Evolutionary conservation across 495 filamentous ascomycete species (phyloP).

Genomic region (Penicillium robsamsonii): DNA sequence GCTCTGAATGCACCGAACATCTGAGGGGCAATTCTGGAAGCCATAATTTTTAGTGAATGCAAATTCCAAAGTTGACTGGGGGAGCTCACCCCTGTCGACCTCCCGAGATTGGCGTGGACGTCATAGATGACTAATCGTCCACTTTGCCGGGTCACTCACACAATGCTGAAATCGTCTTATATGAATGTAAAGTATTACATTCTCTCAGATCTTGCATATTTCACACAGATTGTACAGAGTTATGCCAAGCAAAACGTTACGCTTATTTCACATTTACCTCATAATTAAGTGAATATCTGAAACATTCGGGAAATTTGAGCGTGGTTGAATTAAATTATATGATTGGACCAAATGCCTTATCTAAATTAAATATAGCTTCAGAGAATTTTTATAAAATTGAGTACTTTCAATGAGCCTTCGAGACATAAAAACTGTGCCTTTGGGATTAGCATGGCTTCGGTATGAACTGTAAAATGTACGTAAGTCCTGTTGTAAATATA

Average conservation of each 20-base stretch:
- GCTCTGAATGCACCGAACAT: constrained; percentile 30
- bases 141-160: background rate
- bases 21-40: constrained; percentile 22
- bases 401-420: background rate
- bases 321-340: background rate
- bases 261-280: too few relatives aligned
- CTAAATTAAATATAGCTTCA: too few relatives aligned
- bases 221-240: background rate
- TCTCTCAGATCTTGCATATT: background rate
- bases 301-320: background rate
- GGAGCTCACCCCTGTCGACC: too few relatives aligned
- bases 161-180: too few relatives aligned
- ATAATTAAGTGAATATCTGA: too few relatives aligned
- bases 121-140: background rate
- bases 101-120: background rate
- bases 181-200: background rate
- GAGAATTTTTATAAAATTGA: background rate
- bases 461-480: background rate
- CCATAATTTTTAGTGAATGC: constrained; percentile 7
- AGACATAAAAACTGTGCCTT: background rate
- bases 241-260: background rate
- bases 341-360: background rate
- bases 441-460: too few relatives aligned
- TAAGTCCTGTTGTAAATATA: background rate
- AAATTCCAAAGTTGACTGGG: background rate